Evolutionary conservation across 495 filamentous ascomycete genomes (phyloP).

Genomic region (Tirmania nivea): DNA sequence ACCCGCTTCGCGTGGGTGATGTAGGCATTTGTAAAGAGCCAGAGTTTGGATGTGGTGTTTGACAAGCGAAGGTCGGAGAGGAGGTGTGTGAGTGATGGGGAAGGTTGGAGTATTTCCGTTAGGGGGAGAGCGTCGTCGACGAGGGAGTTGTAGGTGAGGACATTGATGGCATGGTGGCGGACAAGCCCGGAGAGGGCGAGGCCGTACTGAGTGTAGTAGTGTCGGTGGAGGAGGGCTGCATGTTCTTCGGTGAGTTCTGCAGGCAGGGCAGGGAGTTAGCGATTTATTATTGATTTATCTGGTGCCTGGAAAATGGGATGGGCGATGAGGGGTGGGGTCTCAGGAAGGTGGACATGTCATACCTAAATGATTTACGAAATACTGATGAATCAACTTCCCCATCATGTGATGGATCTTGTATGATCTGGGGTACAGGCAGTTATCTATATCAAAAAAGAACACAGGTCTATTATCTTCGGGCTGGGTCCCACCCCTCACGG

Average conservation of each 20-base stretch:
- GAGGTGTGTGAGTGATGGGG: slow-evolving; percentile 49
- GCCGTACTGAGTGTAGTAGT: slow-evolving; percentile 90
- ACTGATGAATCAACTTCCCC: slow-evolving; percentile 32
- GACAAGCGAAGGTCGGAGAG: slow-evolving; percentile 53
- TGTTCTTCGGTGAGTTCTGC: slow-evolving; percentile 39
- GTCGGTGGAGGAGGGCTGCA: slow-evolving; percentile 57
- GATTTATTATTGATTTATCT: background rate
- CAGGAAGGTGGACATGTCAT: slow-evolving; percentile 1
- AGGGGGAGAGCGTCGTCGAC: slow-evolving; percentile 92
- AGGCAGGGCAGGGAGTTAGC: background rate
- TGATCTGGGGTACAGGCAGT: slow-evolving; percentile 32
- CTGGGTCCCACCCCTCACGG: too few species aligned
- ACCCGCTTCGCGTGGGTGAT: slow-evolving; percentile 70
- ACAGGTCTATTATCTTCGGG: slow-evolving; percentile 27
- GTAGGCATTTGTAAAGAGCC: slow-evolving; percentile 95
- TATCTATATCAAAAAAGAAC: slow-evolving; percentile 94
- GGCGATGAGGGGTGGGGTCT: background rate
- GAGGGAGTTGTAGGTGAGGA: slow-evolving; percentile 78
- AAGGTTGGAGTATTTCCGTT: slow-evolving; percentile 54
- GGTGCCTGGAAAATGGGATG: background rate
- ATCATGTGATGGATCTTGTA: slow-evolving; percentile 36
- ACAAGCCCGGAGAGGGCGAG: slow-evolving; percentile 91
- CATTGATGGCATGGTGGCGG: slow-evolving; percentile 83
- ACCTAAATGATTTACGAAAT: slow-evolving; percentile 9
- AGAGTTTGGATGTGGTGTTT: slow-evolving; percentile 50